Conservation (phyloP, 345 rosid genomes). For the Rhodomyrtus tomentosa region DNA sequence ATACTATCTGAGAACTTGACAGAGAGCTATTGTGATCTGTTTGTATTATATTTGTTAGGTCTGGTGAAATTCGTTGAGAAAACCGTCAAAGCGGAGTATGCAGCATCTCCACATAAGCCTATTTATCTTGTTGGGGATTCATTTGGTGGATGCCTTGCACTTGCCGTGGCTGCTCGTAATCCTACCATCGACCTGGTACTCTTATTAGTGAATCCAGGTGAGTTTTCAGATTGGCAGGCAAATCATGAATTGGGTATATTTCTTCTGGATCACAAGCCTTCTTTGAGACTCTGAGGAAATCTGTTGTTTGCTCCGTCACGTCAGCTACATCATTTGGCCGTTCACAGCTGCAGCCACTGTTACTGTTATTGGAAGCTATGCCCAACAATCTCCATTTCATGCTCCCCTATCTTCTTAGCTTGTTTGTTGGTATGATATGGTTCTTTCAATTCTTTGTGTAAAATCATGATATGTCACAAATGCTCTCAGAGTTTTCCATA, state of each 20-base stretch:
- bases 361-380: slow-evolving; percentile 55
- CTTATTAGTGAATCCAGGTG: slow-evolving; percentile 76
- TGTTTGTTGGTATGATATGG: slow-evolving; percentile 41
- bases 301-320: slow-evolving; percentile 1
- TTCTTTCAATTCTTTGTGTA: neutral
- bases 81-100: slow-evolving; percentile 42
- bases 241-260: neutral
- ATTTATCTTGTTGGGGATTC: slow-evolving; percentile 92
- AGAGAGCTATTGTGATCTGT: neutral
- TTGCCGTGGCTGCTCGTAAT: slow-evolving; percentile 79
- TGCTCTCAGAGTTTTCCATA: neutral
- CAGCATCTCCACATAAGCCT: slow-evolving; percentile 53
- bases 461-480: neutral
- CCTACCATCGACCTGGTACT: slow-evolving; percentile 58
- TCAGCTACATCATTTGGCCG: slow-evolving; percentile 76
- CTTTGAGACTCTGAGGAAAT: neutral
- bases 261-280: neutral
- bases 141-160: slow-evolving; percentile 89
- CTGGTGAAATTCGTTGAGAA: slow-evolving; percentile 59
- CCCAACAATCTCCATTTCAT: slow-evolving; percentile 50
- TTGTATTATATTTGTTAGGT: slow-evolving; percentile 16
- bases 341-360: slow-evolving; percentile 68
- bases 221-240: slow-evolving; percentile 2
- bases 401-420: slow-evolving; percentile 66
- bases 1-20: neutral